A percentile compares a stretch with the other conserved stretches of the same genome.
Evolutionary conservation across 441 rosid species (phyloP).

Genomic region (Mallotus repandus): DNA sequence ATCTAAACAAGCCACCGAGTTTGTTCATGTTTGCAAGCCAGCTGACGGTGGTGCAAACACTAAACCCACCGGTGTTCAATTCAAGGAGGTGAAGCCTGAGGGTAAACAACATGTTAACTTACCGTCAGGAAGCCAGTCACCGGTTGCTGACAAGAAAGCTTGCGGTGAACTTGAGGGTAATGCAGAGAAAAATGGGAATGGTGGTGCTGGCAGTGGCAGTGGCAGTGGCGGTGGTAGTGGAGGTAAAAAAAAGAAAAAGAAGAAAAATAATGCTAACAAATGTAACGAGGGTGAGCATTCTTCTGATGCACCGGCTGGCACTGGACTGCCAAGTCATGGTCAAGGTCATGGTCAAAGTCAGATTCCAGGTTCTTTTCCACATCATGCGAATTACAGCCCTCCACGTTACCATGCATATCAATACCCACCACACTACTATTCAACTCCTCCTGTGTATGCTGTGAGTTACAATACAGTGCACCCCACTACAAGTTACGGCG

Average conservation of each 20-base stretch:
- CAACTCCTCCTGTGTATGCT: slow-evolving; percentile 46
- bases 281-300: slow-evolving; percentile 27
- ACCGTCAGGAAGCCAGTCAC: slow-evolving; percentile 23
- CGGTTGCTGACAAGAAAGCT: slow-evolving; percentile 23
- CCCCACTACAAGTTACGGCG: slow-evolving; percentile 35
- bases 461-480: slow-evolving; percentile 44
- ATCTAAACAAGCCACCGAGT: slow-evolving; percentile 24
- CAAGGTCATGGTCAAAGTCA: slow-evolving; percentile 16
- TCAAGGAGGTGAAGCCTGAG: slow-evolving; percentile 33
- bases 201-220: no score
- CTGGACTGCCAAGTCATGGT: slow-evolving; percentile 24
- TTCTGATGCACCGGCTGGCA: slow-evolving; percentile 22
- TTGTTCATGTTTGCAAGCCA: slow-evolving; percentile 1
- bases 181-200: slow-evolving; percentile 20
- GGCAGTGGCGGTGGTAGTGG: slow-evolving; percentile 30
- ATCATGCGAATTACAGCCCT: slow-evolving; percentile 41
- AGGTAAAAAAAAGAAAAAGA: slow-evolving; percentile 61
- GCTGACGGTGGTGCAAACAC: slow-evolving; percentile 16
- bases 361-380: slow-evolving; percentile 1
- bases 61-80: slow-evolving; percentile 28
- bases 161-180: slow-evolving; percentile 31
- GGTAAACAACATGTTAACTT: slow-evolving; percentile 24
- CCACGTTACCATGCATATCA: slow-evolving; percentile 39
- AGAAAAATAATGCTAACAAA: slow-evolving; percentile 27
- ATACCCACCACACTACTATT: slow-evolving; percentile 35